Evolutionary conservation across 2,329 filamentous ascomycete species (phyloP), one percentile per base, ranked within the genome.

Genomic region (Verticillium tricorpus): DNA sequence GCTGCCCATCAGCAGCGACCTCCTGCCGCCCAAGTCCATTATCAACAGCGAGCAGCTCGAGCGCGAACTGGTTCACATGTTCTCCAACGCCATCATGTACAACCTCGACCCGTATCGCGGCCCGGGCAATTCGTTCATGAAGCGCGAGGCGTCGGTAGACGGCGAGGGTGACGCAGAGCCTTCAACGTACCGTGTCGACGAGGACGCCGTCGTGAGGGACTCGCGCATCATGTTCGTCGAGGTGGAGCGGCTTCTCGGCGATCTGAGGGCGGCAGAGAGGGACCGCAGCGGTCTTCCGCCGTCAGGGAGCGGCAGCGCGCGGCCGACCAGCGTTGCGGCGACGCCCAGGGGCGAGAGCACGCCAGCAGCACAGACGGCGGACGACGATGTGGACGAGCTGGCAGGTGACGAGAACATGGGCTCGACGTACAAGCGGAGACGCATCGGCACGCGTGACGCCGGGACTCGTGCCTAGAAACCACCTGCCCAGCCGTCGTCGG

Each of bases 61-160:
- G 75, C 92, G 93, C 67, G 94, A 98, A 73, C 80, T 98, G 12
- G 92, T 96, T 69, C 91, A 96, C 69, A 97, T 98, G 91, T 97
- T 98, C 74, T 92, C 93, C 67, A 98, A 98, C 70, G 94, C 95
- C 19, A 90, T 97, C 75, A 98, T 99, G 95, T 99, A 97, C 80
- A 98, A 98, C 69, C 88, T 91, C 0, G 92, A 96, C 65, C 88
- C 89, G 0, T 82, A 90, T 67, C 85, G 89, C 31, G 89, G 90
- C 0, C 86, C 89, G 11, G 89, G 89, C 0, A 79, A 82, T 2
- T 78, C 82, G 0, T 90, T 93, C 66, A 73, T 85, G 69, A 76
- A 78, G 61, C 80, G 80, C 64, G 73, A 80, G 66, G 71, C 82
- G 67, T 73, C 79, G 60, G 72, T 81, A 1, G 77, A 85, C 40